Evolutionary conservation across 495 filamentous ascomycete genomes (phyloP), one percentile per base, ranked within the genome.

Genomic region (Lophiostoma macrostomum): DNA sequence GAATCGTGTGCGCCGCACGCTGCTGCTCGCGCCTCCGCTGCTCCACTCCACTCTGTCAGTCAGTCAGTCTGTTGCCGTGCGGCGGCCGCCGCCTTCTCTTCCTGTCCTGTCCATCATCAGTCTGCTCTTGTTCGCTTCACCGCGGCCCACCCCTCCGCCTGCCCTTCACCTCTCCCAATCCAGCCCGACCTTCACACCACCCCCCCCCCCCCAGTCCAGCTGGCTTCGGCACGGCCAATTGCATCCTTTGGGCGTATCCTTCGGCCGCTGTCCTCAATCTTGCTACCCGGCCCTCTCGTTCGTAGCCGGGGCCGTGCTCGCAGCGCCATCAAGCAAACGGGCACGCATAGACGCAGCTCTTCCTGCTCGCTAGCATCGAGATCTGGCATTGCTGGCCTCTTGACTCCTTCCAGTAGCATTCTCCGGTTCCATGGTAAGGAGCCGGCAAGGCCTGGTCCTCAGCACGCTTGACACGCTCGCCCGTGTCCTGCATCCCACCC

Each of bases 351-450:
- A 38, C 53, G 35, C 40, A 11, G 16, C 16, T 35, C 47, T 34
- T 39, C 31, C 52, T 10, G n/a, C 30, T 43, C 53, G 41, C 51
- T 55, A 37, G 42, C 32, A 46, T 32, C 51, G 47, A 20, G 39
- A 49, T 60, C 41, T 39, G 56, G 34, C 37, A 24, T 20, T 38
- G 24, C 34, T 44, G 36, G 38, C 35, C 30, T 47, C 32, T 50
- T 55, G 43, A 23, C 45, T 32, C 37, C 51, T 43, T 60, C 50
- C 37, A 58, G 53, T 49, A 44, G 4, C 38, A 16, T 36, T 53
- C 55, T 44, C 60, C 60, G 60, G 50, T 46, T 63, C 60, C 56
- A 60, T 63, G 60, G 60, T 63, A 63, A 55, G 49, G 38, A 20
- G 43, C 44, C 16, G 27, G 53, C 27, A 22, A 8, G 50, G 50